These are phyloP conservation scores for Xylaria acuta DNA, from an alignment of 495 filamentous ascomycete genomes.

Conservation along the genomic window DNA sequence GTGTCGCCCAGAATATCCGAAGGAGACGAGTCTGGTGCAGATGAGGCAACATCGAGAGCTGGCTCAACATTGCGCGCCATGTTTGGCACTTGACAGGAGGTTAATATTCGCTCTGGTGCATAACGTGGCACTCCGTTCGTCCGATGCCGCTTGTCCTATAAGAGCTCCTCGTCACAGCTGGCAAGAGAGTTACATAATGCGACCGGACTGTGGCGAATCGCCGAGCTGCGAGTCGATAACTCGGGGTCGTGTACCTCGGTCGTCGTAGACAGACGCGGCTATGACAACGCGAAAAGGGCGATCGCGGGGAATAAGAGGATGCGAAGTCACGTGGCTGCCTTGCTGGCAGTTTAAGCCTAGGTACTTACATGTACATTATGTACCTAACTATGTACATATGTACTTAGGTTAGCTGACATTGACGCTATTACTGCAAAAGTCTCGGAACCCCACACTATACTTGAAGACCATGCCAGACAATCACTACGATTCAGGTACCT, in stretches of 20 bases:
- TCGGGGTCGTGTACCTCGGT: background rate
- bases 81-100: background rate
- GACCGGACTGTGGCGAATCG: background rate
- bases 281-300: slow-evolving; percentile 10
- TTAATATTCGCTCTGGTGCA: background rate
- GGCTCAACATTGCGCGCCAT: slow-evolving; percentile 30
- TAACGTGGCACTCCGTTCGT: background rate
- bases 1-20: slow-evolving; percentile 30
- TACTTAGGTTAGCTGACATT: no score
- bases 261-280: slow-evolving; percentile 9
- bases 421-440: background rate
- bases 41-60: background rate
- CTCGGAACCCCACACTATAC: background rate
- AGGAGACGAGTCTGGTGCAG: slow-evolving; percentile 20
- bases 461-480: background rate
- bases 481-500: background rate
- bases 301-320: slow-evolving; percentile 22
- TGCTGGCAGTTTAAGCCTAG: no score
- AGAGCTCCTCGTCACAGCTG: background rate
- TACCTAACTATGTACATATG: no score
- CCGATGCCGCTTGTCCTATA: background rate
- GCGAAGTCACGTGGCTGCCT: slow-evolving; percentile 40
- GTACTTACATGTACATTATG: no score
- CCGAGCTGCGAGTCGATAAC: background rate
- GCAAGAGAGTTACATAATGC: background rate